Base-by-base conservation (phyloP, 176 grass and related monocot species). In the Luzula sylvatica region DNA sequence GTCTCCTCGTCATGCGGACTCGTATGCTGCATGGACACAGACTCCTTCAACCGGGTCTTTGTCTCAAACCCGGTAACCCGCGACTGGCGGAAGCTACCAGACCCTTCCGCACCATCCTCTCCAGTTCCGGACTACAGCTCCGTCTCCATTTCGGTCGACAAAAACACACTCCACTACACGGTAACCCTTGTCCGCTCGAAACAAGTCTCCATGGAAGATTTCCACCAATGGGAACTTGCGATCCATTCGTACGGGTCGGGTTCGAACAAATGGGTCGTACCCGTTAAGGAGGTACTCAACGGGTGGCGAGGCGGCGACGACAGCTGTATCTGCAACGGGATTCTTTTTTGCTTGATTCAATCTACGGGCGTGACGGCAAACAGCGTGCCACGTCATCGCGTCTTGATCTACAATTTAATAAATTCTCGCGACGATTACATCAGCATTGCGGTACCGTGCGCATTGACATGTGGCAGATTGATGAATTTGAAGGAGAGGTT, bases 251-350 rank as follows among this genome's bases (percentile, higher is more conserved):
- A 96, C 40, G 74, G 88, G 11, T 96, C 81, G 11, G 45, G 27
- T 45, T 74, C 24, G 39, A 62, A 65, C 30, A 57, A 64, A 32
- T 96, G 90, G 90, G 25, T 51, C 47, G 72, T 50, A 47, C 65
- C 58, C 13, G 38, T 70, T 48, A 70, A 49, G 15, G 83, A 95
- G 68, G 74, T 88, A 24, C 73, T 95, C 6, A 48, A 57, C 20
- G 89, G 89, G 41, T 95, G 89, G 89, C 81, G 89, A 75, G 83
- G 89, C 20, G 83, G 89, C 16, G 83, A 85, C 65, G 80, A 95
- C 45, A 85, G 89, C 39, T 83, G 84, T 7, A 95, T 95, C 58
- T 95, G 89, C 7, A 69, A 68, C 11, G 73, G 83, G 20, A 55
- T 85, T 12, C 26, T 95, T 47, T 95, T 85, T 56, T 95, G 77